Conservation (phyloP, 2,329 filamentous ascomycete species). For the Zymoseptoria passerinii region DNA sequence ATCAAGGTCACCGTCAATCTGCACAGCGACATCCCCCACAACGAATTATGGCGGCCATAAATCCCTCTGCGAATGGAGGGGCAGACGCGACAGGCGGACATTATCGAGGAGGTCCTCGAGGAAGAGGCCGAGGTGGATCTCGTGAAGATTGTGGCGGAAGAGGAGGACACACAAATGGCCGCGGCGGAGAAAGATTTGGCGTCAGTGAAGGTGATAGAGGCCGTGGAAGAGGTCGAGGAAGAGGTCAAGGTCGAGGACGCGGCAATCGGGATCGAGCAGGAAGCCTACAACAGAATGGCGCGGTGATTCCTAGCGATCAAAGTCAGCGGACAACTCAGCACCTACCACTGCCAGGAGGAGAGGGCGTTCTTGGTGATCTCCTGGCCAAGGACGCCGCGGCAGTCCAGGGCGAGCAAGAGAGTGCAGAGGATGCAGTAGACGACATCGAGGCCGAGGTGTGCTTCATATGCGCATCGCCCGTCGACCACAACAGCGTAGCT, state of each 20-base stretch:
- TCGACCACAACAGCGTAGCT: conserved; percentile 78
- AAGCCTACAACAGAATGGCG: conserved; percentile 16
- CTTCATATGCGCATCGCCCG: conserved; percentile 92
- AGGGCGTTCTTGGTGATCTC: conserved; percentile 38
- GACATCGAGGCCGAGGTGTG: conserved; percentile 61
- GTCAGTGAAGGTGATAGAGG: conserved; percentile 12
- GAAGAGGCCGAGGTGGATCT: conserved; percentile 16
- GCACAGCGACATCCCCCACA: not conserved
- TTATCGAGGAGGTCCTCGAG: conserved; percentile 8
- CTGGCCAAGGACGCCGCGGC: conserved; percentile 41
- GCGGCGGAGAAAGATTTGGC: conserved; percentile 5
- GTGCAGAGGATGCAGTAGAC: conserved; percentile 19
- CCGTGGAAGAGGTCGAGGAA: conserved; percentile 25
- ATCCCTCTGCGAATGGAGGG: conserved; percentile 6
- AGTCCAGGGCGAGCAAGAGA: conserved; percentile 26
- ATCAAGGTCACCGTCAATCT: not conserved
- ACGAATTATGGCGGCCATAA: conserved; percentile 9
- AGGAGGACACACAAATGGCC: conserved; percentile 9
- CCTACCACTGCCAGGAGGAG: conserved; percentile 31
- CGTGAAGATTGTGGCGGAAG: conserved; percentile 11
- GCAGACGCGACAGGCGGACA: conserved; percentile 3
- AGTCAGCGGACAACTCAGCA: conserved; percentile 26
- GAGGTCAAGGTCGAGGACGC: conserved; percentile 28
- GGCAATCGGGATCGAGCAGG: conserved; percentile 30
- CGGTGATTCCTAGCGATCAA: conserved; percentile 15